Percentiles rank a stretch among this genome's conserved stretches.
phyloP scores from a whole-genome alignment of 768 basidiomycete genomes.

The Suillus alpinus region DNA sequence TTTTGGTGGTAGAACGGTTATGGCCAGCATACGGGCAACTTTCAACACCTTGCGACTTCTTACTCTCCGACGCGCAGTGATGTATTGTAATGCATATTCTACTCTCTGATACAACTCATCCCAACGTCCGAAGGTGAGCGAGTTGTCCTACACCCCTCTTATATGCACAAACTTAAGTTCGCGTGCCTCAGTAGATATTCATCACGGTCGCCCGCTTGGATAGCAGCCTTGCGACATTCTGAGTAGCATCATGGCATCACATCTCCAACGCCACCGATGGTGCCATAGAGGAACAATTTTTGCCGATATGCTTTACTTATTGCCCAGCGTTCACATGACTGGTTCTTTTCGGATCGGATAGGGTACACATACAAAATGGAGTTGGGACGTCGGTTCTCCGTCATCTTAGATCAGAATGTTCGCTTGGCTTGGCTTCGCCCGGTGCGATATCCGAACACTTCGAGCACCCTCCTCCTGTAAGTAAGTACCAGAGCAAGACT shows the following conservation, averaged over 20 bases:
- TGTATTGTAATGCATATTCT: too few species aligned
- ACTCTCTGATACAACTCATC: neutral
- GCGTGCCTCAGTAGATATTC: neutral
- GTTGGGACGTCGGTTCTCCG: neutral
- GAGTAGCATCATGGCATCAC: neutral
- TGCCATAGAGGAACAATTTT: neutral
- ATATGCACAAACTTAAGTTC: neutral
- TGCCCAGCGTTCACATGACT: neutral
- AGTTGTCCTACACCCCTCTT: neutral
- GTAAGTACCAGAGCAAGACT: neutral
- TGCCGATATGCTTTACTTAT: neutral
- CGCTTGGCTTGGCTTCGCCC: neutral
- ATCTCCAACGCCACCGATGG: neutral
- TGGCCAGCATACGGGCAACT: neutral
- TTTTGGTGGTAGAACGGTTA: neutral
- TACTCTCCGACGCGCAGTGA: too few species aligned
- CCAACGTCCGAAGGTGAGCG: neutral
- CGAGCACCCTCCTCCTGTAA: neutral
- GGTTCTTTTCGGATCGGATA: neutral
- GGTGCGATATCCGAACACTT: neutral
- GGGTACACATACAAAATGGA: neutral
- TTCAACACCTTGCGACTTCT: neutral
- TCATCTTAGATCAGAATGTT: neutral
- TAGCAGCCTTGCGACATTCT: neutral
- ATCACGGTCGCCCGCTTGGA: neutral